Percentiles rank a stretch among this genome's conserved stretches.
These are phyloP conservation scores for Gnaphalium uliginosum DNA, from an alignment of 129 eudicot species.

Conservation along the genomic window DNA sequence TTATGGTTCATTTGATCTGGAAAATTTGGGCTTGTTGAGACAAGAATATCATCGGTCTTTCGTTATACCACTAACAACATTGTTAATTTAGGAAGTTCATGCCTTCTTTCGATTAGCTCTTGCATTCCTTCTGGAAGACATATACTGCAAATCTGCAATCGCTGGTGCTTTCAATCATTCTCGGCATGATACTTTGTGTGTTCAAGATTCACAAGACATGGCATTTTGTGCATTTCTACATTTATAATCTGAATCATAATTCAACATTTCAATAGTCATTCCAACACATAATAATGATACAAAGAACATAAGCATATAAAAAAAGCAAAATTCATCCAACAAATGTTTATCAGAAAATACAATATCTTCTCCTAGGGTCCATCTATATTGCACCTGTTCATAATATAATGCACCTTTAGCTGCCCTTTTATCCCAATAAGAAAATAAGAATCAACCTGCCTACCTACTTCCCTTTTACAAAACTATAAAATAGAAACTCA, in stretches of 20 bases:
- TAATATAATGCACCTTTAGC: background rate
- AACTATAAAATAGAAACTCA: slow-evolving; percentile 28
- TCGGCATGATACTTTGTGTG: too few relatives aligned
- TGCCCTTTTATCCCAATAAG: slow-evolving; percentile 7
- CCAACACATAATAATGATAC: background rate
- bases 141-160: background rate
- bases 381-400: background rate
- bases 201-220: background rate
- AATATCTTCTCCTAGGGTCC: background rate
- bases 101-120: background rate
- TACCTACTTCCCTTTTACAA: slow-evolving; percentile 31
- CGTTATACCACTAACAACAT: background rate
- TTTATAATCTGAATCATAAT: background rate
- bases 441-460: slow-evolving; percentile 14
- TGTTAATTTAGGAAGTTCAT: background rate
- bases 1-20: background rate
- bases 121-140: background rate
- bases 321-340: background rate
- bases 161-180: background rate
- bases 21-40: background rate
- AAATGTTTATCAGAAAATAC: slow-evolving; percentile 6
- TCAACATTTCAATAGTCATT: background rate
- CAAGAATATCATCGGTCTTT: background rate
- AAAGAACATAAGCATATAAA: background rate
- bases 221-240: background rate